Conservation (phyloP, 768 basidiomycete species). For the Lactifluus piperatus region DNA sequence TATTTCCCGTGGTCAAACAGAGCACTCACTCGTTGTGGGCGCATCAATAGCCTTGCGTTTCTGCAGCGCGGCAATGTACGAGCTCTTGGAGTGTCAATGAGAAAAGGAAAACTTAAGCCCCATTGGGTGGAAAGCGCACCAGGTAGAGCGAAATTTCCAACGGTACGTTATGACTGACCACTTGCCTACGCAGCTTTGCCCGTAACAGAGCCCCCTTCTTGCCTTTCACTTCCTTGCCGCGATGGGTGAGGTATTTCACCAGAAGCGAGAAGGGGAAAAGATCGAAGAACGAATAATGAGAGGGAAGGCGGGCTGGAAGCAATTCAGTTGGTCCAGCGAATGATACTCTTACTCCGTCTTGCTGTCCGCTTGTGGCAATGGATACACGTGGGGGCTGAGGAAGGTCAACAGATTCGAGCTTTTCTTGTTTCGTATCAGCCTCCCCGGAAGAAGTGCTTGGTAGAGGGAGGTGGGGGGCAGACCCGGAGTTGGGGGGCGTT, state of each 20-base stretch:
- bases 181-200: conserved; percentile 39
- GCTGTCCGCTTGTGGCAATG: background rate
- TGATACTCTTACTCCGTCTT: conserved; percentile 18
- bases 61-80: conserved; percentile 56
- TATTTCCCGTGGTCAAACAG: background rate
- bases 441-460: conserved; percentile 11
- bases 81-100: conserved; percentile 39
- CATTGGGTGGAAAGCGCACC: conserved; percentile 29
- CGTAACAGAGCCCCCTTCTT: conserved; percentile 49
- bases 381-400: conserved; percentile 8
- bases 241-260: conserved; percentile 36
- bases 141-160: conserved; percentile 63
- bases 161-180: conserved; percentile 50
- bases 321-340: conserved; percentile 36
- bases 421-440: background rate
- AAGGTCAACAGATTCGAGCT: conserved; percentile 5
- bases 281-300: conserved; percentile 52
- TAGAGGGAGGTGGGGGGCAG: conserved; percentile 12
- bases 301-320: conserved; percentile 47
- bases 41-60: conserved; percentile 46
- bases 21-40: conserved; percentile 48
- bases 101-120: background rate
- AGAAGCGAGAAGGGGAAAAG: conserved; percentile 63
- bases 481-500: background rate
- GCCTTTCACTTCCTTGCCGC: conserved; percentile 47